phyloP scores from a whole-genome alignment of 768 basidiomycete species.

The Exidia glandulosa region DNA sequence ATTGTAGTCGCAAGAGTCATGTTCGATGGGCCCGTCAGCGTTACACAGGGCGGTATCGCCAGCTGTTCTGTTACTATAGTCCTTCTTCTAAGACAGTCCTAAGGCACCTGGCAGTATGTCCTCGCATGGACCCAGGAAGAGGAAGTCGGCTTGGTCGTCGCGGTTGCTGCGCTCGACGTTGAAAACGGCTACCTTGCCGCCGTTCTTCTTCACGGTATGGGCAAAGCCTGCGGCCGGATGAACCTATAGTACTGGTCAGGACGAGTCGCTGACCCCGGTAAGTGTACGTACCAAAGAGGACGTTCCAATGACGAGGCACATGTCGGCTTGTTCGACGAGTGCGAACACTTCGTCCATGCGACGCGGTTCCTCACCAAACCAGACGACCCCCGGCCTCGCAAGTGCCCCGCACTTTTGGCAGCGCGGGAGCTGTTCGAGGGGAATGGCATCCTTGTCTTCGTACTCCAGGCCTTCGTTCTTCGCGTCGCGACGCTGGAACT shows the following conservation, averaged over 20 bases:
- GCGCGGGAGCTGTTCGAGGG: constrained; percentile 28
- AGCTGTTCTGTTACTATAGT: too few relatives aligned
- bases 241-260: constrained; percentile 8
- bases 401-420: constrained; percentile 33
- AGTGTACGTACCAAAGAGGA: constrained; percentile 33
- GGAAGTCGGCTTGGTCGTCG: constrained; percentile 34
- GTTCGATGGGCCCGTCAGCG: too few relatives aligned
- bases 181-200: constrained; percentile 14
- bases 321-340: constrained; percentile 33
- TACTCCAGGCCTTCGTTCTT: constrained; percentile 24
- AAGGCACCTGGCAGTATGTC: constrained; percentile 33
- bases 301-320: constrained; percentile 47
- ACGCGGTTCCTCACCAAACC: constrained; percentile 43
- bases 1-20: too few relatives aligned
- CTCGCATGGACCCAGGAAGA: constrained; percentile 41
- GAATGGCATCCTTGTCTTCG: too few relatives aligned
- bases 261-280: neutral
- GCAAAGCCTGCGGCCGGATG: constrained; percentile 15
- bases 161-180: constrained; percentile 18
- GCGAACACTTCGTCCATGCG: constrained; percentile 29
- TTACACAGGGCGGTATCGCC: too few relatives aligned
- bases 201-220: constrained; percentile 3
- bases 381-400: constrained; percentile 42
- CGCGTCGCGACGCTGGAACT: constrained; percentile 19
- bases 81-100: too few relatives aligned